Evolutionary conservation across 192 early-diverging fungal species (phyloP).

Genomic region (Backusella morwellensis): DNA sequence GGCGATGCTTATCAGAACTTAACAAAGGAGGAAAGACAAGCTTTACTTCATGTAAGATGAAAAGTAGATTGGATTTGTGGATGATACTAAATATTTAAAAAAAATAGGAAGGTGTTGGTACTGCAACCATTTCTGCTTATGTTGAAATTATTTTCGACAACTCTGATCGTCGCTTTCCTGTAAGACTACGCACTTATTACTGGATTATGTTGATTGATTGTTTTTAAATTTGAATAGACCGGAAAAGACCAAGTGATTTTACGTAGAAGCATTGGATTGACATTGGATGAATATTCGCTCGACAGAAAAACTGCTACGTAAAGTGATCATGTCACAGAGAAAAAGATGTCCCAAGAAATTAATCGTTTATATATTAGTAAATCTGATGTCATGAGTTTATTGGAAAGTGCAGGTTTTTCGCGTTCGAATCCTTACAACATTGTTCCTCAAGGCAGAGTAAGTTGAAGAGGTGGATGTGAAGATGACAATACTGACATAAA

Average conservation of each 20-base stretch:
- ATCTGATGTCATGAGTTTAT: constrained; percentile 86
- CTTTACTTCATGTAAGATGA: constrained; percentile 78
- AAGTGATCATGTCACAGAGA: constrained; percentile 7
- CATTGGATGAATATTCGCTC: constrained; percentile 98
- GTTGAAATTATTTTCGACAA: constrained; percentile 98
- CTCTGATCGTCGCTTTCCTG: constrained; percentile 90
- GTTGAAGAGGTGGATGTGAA: constrained; percentile 2
- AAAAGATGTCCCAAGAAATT: not conserved
- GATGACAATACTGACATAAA: too few species aligned
- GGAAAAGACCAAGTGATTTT: constrained; percentile 89
- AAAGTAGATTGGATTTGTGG: not conserved
- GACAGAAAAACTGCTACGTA: constrained; percentile 89
- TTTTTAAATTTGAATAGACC: constrained; percentile 47
- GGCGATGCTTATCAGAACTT: constrained; percentile 95
- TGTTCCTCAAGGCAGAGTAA: constrained; percentile 93
- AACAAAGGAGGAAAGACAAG: constrained; percentile 89
- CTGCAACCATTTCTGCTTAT: constrained; percentile 90
- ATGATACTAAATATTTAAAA: not conserved
- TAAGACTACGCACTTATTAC: constrained; percentile 32
- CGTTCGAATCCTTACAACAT: constrained; percentile 98
- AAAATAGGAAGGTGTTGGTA: constrained; percentile 83
- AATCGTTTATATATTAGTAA: constrained; percentile 54
- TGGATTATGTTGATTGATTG: too few species aligned
- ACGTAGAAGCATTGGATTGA: constrained; percentile 91
- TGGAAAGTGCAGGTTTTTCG: constrained; percentile 96